Evolutionary conservation across 495 filamentous ascomycete species (phyloP).

Genomic region (Daldinia bambusicola): DNA sequence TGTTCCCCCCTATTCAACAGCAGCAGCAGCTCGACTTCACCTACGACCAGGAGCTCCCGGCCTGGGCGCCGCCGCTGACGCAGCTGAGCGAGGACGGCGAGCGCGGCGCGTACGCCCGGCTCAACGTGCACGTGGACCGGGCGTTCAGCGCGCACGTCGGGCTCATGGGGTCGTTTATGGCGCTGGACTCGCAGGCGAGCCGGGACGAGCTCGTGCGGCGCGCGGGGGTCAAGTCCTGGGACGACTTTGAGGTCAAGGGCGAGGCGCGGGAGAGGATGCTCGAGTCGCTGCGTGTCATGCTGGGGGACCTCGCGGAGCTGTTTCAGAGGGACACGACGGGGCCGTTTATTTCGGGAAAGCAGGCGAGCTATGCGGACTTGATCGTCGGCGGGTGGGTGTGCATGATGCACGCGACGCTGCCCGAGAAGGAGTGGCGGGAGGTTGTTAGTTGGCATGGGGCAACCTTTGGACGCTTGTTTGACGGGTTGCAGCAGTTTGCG

Average conservation of each 20-base stretch:
- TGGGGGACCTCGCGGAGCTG: slow-evolving; percentile 58
- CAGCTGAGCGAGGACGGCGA: slow-evolving; percentile 6
- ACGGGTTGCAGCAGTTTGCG: slow-evolving; percentile 52
- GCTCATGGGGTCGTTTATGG: slow-evolving; percentile 40
- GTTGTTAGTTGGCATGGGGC: slow-evolving; percentile 63
- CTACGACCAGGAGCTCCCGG: background rate
- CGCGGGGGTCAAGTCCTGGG: slow-evolving; percentile 57
- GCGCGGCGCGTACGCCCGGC: slow-evolving; percentile 45
- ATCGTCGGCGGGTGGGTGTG: slow-evolving; percentile 71
- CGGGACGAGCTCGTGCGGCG: slow-evolving; percentile 61
- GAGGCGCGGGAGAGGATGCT: slow-evolving; percentile 56
- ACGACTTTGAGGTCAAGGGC: slow-evolving; percentile 55
- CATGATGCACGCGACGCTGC: slow-evolving; percentile 53
- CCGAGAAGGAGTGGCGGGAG: slow-evolving; percentile 61
- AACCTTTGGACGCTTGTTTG: slow-evolving; percentile 57
- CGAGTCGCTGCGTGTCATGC: slow-evolving; percentile 50
- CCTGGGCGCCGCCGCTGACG: slow-evolving; percentile 36
- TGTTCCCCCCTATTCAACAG: slow-evolving; percentile 5
- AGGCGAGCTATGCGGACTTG: slow-evolving; percentile 67
- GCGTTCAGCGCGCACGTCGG: background rate
- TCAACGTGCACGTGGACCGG: slow-evolving; percentile 52
- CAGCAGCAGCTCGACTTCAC: background rate
- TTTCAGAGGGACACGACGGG: slow-evolving; percentile 53
- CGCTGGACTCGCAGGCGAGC: slow-evolving; percentile 54
- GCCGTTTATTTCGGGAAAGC: slow-evolving; percentile 61